Conservation (phyloP, 192 early-diverging fungal genomes). For the Gamsiella multidivaricata region DNA sequence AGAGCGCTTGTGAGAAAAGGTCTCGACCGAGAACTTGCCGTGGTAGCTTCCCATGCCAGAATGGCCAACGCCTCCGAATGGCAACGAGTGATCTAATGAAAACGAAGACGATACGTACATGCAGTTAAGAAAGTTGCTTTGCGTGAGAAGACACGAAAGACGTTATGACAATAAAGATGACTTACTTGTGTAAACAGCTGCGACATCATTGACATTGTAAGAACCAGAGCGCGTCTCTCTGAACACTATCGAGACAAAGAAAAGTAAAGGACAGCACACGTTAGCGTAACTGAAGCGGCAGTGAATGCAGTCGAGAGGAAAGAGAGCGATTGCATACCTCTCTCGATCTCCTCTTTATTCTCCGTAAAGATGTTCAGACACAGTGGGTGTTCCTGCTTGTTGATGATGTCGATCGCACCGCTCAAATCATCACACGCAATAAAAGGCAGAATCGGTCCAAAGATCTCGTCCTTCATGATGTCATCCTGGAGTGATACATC, state of each 20-base stretch:
- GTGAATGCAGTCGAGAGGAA: too few species aligned
- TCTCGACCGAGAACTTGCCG: slow-evolving; percentile 80
- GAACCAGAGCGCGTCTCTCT: slow-evolving; percentile 79
- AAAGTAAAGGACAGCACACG: not conserved
- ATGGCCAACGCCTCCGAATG: slow-evolving; percentile 89
- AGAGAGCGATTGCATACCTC: slow-evolving; percentile 58
- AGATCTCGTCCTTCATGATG: slow-evolving; percentile 71
- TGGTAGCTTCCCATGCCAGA: slow-evolving; percentile 92
- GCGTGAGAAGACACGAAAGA: not conserved
- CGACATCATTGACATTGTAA: slow-evolving; percentile 82
- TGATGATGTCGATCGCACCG: slow-evolving; percentile 69
- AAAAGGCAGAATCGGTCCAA: slow-evolving; percentile 74
- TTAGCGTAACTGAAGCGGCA: too few species aligned
- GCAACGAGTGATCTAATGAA: slow-evolving; percentile 60
- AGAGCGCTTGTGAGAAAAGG: slow-evolving; percentile 82
- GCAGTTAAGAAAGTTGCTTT: not conserved
- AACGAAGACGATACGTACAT: not conserved
- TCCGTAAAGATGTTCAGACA: slow-evolving; percentile 78
- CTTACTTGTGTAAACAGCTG: slow-evolving; percentile 73
- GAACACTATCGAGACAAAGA: slow-evolving; percentile 57
- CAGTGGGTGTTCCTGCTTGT: slow-evolving; percentile 74
- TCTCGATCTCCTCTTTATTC: slow-evolving; percentile 56
- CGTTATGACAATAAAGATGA: not conserved
- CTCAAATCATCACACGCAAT: slow-evolving; percentile 67
- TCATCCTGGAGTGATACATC: slow-evolving; percentile 53